Percentiles rank a stretch among this genome's conserved stretches.
These are phyloP conservation scores for Pontederia paniculata DNA, from an alignment of 176 grass and related monocot species.

Conservation along the genomic window DNA sequence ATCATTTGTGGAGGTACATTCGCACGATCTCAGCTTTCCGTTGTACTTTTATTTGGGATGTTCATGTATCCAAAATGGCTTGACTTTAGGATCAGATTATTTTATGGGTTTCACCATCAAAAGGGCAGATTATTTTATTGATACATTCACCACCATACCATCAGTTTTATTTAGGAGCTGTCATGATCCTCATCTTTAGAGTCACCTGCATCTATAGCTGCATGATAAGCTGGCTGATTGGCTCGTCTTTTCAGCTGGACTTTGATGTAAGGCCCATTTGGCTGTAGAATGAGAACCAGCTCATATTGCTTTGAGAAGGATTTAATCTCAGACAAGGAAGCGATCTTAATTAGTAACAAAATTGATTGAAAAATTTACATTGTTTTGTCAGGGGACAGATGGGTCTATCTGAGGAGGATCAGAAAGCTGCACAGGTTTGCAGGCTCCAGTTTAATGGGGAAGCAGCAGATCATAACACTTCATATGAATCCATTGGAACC, in stretches of 20 bases:
- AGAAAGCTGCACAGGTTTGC: slow-evolving; percentile 63
- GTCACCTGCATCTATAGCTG: neutral
- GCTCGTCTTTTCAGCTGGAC: too few relatives aligned
- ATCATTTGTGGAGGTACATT: slow-evolving; percentile 81
- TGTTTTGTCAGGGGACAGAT: slow-evolving; percentile 56
- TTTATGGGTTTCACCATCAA: neutral
- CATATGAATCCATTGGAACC: neutral
- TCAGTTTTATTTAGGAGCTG: too few relatives aligned
- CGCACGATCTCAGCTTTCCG: slow-evolving; percentile 16
- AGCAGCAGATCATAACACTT: slow-evolving; percentile 11
- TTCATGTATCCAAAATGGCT: slow-evolving; percentile 6
- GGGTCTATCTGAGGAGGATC: slow-evolving; percentile 72
- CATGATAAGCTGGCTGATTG: neutral
- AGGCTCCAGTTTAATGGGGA: slow-evolving; percentile 30
- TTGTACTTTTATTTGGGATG: slow-evolving; percentile 2
- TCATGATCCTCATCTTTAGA: neutral
- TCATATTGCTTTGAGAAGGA: too few relatives aligned
- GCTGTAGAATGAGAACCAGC: too few relatives aligned
- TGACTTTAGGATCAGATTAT: neutral
- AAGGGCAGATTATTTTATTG: too few relatives aligned
- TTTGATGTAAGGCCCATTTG: too few relatives aligned
- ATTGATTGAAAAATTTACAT: too few relatives aligned
- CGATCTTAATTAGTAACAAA: too few relatives aligned
- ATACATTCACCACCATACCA: too few relatives aligned
- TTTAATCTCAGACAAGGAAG: too few relatives aligned